Evolutionary conservation across 306 rosid genomes (phyloP).

Genomic region (Elaeagnus macrophylla): DNA sequence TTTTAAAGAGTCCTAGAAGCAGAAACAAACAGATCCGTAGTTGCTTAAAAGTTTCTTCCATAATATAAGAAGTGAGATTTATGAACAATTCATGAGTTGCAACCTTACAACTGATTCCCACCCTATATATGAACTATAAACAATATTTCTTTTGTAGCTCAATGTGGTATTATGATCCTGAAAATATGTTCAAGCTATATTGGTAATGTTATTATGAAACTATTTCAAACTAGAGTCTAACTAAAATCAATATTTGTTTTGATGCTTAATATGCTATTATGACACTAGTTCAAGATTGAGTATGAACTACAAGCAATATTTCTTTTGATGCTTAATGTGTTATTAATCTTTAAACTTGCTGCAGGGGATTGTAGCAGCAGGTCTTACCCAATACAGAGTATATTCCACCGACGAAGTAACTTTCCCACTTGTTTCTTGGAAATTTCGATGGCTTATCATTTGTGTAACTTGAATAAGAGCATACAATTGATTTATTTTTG

Average conservation of each 20-base stretch:
- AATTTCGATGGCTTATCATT: background rate
- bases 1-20: no score
- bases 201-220: no score
- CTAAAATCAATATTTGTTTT: no score
- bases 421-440: conserved; percentile 9
- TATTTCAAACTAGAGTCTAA: no score
- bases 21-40: background rate
- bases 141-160: background rate
- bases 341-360: conserved; percentile 14
- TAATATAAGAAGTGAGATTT: no score
- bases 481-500: background rate
- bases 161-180: background rate
- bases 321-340: background rate
- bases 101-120: no score
- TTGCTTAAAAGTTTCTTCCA: no score
- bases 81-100: background rate
- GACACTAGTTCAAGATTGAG: background rate
- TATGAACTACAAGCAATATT: background rate
- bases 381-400: conserved; percentile 91
- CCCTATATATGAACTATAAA: background rate
- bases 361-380: conserved; percentile 90
- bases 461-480: background rate
- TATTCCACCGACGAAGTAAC: conserved; percentile 92
- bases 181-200: background rate
- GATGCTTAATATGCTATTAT: no score